Conservation (phyloP, 1,284 basidiomycete genomes). For the Cryptococcus sp. region DNA sequence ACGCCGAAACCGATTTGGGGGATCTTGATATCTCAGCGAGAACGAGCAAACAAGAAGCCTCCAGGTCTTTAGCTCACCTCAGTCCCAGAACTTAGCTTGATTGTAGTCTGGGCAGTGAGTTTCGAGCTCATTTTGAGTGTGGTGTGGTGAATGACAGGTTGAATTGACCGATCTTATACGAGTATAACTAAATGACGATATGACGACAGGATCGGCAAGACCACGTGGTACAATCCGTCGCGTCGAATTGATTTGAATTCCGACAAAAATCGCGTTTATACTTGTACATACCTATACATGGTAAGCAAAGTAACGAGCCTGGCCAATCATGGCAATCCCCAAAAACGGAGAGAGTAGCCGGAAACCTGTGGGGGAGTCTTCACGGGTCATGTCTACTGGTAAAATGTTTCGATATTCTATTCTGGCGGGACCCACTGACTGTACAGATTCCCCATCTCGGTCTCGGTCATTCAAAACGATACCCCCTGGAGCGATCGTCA, state of each 20-base stretch:
- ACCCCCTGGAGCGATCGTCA: too few relatives aligned
- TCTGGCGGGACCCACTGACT: too few relatives aligned
- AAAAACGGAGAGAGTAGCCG: too few relatives aligned
- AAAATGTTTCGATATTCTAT: too few relatives aligned
- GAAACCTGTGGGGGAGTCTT: too few relatives aligned
- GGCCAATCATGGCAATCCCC: too few relatives aligned
- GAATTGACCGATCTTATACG: neutral
- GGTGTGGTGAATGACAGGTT: neutral
- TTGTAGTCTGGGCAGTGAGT: conserved; percentile 3
- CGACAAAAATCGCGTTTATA: neutral
- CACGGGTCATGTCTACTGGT: too few relatives aligned
- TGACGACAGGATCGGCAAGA: neutral
- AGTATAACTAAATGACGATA: neutral
- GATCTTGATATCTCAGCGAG: conserved; percentile 45
- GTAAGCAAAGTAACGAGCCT: too few relatives aligned
- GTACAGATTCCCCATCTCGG: too few relatives aligned
- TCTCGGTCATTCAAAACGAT: too few relatives aligned
- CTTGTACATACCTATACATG: neutral
- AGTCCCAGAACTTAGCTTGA: conserved; percentile 12
- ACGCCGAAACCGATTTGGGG: conserved; percentile 75
- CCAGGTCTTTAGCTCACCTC: conserved; percentile 7
- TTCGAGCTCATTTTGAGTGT: neutral
- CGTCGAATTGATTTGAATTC: neutral
- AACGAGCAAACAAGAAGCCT: conserved; percentile 1
- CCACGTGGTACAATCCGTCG: neutral